Evolutionary conservation across 257 asterid genomes (phyloP).

Genomic region (Echites panduratus): DNA sequence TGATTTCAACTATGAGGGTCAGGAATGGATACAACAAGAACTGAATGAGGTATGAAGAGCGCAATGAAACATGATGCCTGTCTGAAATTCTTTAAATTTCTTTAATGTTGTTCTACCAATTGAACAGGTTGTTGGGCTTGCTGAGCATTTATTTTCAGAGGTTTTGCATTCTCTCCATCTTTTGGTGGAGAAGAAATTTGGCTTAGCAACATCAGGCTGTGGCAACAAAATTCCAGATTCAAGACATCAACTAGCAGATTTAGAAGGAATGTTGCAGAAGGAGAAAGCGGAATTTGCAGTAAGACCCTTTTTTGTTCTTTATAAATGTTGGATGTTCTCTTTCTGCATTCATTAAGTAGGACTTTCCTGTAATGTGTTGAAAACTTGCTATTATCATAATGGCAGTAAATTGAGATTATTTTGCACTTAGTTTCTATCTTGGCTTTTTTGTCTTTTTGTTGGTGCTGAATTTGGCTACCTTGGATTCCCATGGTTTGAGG

Average conservation of each 20-base stretch:
- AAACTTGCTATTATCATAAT: background rate
- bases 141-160: conserved; percentile 85
- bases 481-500: background rate
- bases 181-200: conserved; percentile 42
- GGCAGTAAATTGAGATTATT: background rate
- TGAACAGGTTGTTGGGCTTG: conserved; percentile 64
- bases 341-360: background rate
- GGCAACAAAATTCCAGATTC: conserved; percentile 37
- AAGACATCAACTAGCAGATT: conserved; percentile 48
- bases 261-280: conserved; percentile 65
- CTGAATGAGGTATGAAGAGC: conserved; percentile 53
- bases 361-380: background rate
- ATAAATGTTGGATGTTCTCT: background rate
- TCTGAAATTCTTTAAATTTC: conserved; percentile 11
- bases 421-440: background rate
- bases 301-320: background rate
- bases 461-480: background rate
- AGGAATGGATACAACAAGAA: conserved; percentile 84
- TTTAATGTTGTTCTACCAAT: conserved; percentile 18
- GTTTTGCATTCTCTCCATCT: conserved; percentile 54
- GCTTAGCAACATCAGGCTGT: conserved; percentile 22
- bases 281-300: conserved; percentile 91
- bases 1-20: conserved; percentile 69
- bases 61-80: conserved; percentile 8
- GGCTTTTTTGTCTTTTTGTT: background rate